Conservation (phyloP, 2,329 filamentous ascomycete species). For the Pseudovirgaria hyperparasitica region DNA sequence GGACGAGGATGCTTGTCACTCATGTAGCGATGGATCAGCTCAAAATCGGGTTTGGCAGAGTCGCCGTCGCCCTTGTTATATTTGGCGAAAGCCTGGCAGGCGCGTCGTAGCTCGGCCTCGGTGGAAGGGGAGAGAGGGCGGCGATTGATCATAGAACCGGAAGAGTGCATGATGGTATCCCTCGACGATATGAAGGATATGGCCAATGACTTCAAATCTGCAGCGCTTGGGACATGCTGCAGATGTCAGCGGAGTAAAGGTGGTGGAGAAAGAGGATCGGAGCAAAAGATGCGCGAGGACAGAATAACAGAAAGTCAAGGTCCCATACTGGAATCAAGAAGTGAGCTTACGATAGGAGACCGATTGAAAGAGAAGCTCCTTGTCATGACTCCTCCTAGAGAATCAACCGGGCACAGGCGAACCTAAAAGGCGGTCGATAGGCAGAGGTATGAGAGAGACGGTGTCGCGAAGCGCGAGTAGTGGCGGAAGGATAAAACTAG, state of each 20-base stretch:
- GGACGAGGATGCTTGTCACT: constrained; percentile 4
- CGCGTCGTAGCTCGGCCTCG: constrained; percentile 32
- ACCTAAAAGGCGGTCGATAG: too few species aligned
- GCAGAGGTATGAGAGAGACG: too few species aligned
- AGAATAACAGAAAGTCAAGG: constrained; percentile 3
- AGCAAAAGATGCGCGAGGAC: constrained; percentile 1
- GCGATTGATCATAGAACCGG: constrained; percentile 30
- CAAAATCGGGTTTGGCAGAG: constrained; percentile 21
- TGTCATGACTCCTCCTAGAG: too few species aligned
- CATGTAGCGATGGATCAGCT: constrained; percentile 11
- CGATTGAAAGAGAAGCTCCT: constrained; percentile 33
- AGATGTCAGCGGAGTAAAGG: constrained; percentile 8
- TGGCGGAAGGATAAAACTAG: too few species aligned
- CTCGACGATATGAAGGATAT: constrained; percentile 18
- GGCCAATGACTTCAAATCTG: constrained; percentile 17
- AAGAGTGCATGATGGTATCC: constrained; percentile 20
- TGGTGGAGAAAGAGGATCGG: constrained; percentile 3
- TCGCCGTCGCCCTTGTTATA: constrained; percentile 27
- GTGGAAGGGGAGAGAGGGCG: constrained; percentile 28
- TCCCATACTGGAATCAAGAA: not conserved
- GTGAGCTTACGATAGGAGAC: constrained; percentile 24
- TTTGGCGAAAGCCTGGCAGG: constrained; percentile 32
- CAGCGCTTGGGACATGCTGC: constrained; percentile 22
- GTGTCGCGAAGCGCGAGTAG: too few species aligned
- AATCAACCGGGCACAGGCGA: too few species aligned